These are phyloP conservation scores for Alloteropsis semialata DNA, from an alignment of 176 grass and related monocot genomes.

Conservation along the genomic window DNA sequence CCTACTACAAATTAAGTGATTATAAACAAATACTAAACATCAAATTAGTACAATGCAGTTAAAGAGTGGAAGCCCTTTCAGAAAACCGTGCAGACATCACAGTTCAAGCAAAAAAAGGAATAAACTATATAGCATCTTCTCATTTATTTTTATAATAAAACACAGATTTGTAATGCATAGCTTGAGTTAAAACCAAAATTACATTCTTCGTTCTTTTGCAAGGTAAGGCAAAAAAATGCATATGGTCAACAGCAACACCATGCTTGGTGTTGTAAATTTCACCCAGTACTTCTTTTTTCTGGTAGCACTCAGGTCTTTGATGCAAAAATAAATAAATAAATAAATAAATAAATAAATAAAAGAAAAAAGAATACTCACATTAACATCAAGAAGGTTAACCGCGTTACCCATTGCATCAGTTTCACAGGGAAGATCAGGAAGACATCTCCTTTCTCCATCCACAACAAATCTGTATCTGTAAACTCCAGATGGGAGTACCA, in stretches of 20 bases:
- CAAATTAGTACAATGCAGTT: not conserved
- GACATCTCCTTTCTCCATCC: conserved; percentile 76
- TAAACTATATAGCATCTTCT: not conserved
- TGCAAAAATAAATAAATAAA: not conserved
- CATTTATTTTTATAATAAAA: not conserved
- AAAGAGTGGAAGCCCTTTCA: not conserved
- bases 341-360: too few relatives aligned
- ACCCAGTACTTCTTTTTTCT: not conserved
- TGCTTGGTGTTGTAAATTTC: not conserved
- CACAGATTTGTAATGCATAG: not conserved
- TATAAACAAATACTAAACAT: not conserved
- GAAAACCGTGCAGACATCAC: not conserved
- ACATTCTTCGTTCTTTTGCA: not conserved
- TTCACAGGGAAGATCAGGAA: conserved; percentile 83
- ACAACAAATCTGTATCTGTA: conserved; percentile 90
- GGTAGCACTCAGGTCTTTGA: not conserved
- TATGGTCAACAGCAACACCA: not conserved
- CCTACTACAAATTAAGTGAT: not conserved
- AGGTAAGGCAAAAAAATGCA: not conserved
- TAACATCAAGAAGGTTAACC: conserved; percentile 93
- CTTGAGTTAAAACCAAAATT: conserved; percentile 1
- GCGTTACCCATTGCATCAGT: conserved; percentile 68
- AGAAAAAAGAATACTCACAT: conserved; percentile 58
- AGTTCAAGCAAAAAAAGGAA: conserved; percentile 6
- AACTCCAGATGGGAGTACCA: conserved; percentile 86